Evolutionary conservation across 306 rosid species (phyloP).

Genomic region (Dalbergia oliveri): DNA sequence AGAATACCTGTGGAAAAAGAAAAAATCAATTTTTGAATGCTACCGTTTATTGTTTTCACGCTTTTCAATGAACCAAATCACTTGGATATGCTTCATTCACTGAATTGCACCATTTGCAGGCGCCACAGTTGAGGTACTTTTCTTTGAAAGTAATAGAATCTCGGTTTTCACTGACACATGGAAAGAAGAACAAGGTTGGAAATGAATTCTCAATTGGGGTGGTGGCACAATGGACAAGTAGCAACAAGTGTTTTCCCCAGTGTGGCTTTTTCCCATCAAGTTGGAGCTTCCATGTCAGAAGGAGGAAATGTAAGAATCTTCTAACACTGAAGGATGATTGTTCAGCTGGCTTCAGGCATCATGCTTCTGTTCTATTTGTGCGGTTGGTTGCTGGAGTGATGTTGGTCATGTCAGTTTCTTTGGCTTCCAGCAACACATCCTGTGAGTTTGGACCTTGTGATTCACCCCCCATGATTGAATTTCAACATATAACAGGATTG

Average conservation of each 20-base stretch:
- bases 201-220: constrained; percentile 50
- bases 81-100: neutral
- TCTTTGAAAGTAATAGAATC: constrained; percentile 44
- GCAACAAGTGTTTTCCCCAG: constrained; percentile 41
- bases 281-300: constrained; percentile 44
- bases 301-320: constrained; percentile 51
- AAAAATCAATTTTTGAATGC: neutral
- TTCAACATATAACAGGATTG: neutral
- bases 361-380: constrained; percentile 54
- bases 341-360: constrained; percentile 55
- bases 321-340: constrained; percentile 44
- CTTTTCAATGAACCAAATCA: neutral
- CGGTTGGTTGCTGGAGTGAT: constrained; percentile 68
- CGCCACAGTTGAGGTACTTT: constrained; percentile 45
- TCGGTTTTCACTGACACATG: constrained; percentile 30
- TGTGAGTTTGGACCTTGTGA: constrained; percentile 60
- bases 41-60: constrained; percentile 8
- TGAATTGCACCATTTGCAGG: constrained; percentile 53
- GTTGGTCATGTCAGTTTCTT: constrained; percentile 79
- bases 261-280: constrained; percentile 52
- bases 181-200: constrained; percentile 26
- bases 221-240: constrained; percentile 42
- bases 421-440: constrained; percentile 61
- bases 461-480: neutral
- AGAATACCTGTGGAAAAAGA: neutral